A percentile compares a stretch with the other conserved stretches of the same genome.
phyloP scores from a whole-genome alignment of 1,139 yeast genomes.

The Schwanniomyces etchellsii region DNA sequence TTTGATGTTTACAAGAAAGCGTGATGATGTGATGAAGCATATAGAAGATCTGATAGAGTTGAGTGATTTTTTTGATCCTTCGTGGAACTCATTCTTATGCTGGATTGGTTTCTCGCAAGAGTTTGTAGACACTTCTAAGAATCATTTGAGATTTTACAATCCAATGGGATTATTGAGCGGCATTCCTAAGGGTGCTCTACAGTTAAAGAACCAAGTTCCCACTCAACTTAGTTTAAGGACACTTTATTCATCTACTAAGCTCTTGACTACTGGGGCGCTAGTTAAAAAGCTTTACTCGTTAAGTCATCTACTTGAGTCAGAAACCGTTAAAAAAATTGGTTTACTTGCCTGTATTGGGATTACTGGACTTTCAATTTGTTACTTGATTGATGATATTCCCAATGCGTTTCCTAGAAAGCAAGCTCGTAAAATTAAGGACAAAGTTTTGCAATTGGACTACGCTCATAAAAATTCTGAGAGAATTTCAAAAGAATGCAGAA shows the following conservation, averaged over 20 bases:
- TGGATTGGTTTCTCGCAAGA: slow-evolving; percentile 40
- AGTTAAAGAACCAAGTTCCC: slow-evolving; percentile 31
- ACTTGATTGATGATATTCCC: slow-evolving; percentile 75
- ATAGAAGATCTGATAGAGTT: slow-evolving; percentile 56
- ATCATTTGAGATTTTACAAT: slow-evolving; percentile 27
- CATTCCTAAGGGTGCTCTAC: slow-evolving; percentile 26
- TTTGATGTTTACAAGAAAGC: slow-evolving; percentile 76
- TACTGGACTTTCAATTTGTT: slow-evolving; percentile 56
- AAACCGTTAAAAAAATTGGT: slow-evolving; percentile 28
- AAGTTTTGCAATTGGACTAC: slow-evolving; percentile 65
- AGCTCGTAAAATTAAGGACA: slow-evolving; percentile 62
- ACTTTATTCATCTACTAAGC: slow-evolving; percentile 38
- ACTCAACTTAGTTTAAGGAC: slow-evolving; percentile 39
- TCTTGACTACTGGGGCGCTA: slow-evolving; percentile 39
- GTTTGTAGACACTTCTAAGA: slow-evolving; percentile 20
- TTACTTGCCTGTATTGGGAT: slow-evolving; percentile 48
- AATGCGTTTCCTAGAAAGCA: slow-evolving; percentile 83
- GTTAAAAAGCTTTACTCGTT: slow-evolving; percentile 25
- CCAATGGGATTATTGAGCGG: slow-evolving; percentile 30
- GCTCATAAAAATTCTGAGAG: slow-evolving; percentile 74
- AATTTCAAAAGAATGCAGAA: slow-evolving; percentile 74
- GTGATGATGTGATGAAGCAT: slow-evolving; percentile 57
- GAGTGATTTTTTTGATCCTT: slow-evolving; percentile 73
- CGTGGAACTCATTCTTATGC: slow-evolving; percentile 48
- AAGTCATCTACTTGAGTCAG: slow-evolving; percentile 23